Evolutionary conservation across 371 early-diverging fungal species (phyloP).

Genomic region (Mortierella sp.): DNA sequence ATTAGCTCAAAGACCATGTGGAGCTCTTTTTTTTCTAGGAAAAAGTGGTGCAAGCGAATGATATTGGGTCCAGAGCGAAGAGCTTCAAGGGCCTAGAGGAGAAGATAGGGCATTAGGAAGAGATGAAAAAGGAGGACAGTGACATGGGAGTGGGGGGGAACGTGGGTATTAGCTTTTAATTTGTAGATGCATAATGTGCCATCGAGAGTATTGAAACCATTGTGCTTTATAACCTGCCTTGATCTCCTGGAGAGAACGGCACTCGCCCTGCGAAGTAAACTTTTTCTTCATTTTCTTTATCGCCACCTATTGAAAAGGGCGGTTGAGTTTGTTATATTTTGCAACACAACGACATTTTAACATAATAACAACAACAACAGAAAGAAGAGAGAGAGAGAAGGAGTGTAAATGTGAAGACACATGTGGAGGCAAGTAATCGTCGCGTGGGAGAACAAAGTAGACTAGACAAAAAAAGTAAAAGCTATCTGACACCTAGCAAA

Average conservation of each 20-base stretch:
- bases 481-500: too few relatives aligned
- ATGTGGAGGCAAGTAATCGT: neutral
- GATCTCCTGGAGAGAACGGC: conserved; percentile 84
- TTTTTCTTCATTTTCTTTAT: conserved; percentile 96
- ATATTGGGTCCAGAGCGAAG: conserved; percentile 84
- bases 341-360: neutral
- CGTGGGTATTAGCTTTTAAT: neutral
- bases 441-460: neutral
- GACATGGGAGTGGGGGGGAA: neutral
- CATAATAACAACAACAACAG: neutral
- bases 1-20: conserved; percentile 94
- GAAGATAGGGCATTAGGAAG: neutral
- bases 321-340: conserved; percentile 1
- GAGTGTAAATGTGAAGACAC: neutral
- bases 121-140: neutral
- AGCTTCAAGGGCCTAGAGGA: conserved; percentile 70
- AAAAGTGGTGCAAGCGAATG: conserved; percentile 83
- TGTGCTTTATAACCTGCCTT: conserved; percentile 58
- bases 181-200: neutral
- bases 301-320: conserved; percentile 75
- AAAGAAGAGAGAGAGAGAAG: neutral
- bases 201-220: neutral
- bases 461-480: neutral
- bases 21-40: conserved; percentile 84
- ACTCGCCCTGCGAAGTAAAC: conserved; percentile 81